Evolutionary conservation across 2,329 filamentous ascomycete genomes (phyloP).

Genomic region (Beauveria asiatica): DNA sequence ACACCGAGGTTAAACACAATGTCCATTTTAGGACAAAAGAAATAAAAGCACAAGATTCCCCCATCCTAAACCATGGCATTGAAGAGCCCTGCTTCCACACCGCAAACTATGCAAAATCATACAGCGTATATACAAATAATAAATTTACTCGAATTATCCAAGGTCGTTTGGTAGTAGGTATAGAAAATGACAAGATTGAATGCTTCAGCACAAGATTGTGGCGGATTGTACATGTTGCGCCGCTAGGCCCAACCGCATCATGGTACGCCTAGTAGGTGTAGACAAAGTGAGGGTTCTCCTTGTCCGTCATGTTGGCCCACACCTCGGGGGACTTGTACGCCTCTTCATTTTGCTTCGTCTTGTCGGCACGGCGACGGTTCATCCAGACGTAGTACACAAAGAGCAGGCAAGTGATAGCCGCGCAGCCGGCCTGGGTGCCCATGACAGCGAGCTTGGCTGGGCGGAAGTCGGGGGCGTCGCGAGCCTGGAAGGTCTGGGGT

Average conservation of each 20-base stretch:
- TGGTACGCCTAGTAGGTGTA: constrained; percentile 34
- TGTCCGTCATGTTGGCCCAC: constrained; percentile 45
- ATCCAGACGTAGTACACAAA: constrained; percentile 43
- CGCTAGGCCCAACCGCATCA: not conserved
- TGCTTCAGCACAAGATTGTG: not conserved
- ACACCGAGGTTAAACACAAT: too few relatives aligned
- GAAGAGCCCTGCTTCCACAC: not conserved
- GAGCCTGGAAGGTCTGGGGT: constrained; percentile 45
- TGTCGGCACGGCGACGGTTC: constrained; percentile 30
- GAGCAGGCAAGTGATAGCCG: constrained; percentile 32
- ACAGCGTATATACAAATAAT: not conserved
- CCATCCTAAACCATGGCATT: too few relatives aligned
- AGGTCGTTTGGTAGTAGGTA: not conserved
- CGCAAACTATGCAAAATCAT: not conserved
- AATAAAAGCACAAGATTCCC: not conserved
- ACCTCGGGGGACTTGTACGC: constrained; percentile 31
- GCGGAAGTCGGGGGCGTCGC: constrained; percentile 42
- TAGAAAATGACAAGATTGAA: not conserved
- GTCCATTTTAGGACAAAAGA: not conserved
- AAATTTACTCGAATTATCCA: not conserved
- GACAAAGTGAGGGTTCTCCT: constrained; percentile 48
- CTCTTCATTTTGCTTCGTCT: constrained; percentile 29
- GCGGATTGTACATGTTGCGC: not conserved
- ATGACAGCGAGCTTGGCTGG: constrained; percentile 48
- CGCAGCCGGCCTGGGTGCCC: constrained; percentile 38